A percentile compares a stretch with the other conserved stretches of the same genome.
Conservation (phyloP, 495 filamentous ascomycete species). For the Daldinia loculata region DNA sequence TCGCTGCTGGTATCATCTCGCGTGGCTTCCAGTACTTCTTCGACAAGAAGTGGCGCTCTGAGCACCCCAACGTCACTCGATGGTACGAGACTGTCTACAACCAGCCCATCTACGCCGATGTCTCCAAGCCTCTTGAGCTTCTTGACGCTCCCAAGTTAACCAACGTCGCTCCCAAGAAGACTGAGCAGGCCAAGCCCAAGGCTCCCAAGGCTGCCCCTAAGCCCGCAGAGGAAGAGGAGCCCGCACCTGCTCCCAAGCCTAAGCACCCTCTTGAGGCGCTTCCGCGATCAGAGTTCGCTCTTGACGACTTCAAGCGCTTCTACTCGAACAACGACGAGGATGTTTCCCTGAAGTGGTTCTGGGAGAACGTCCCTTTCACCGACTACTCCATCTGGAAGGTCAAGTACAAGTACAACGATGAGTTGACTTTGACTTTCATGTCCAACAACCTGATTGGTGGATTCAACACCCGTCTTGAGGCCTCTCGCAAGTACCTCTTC, state of each 20-base stretch:
- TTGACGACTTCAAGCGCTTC: constrained; percentile 98
- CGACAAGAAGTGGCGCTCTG: constrained; percentile 83
- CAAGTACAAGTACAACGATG: constrained; percentile 98
- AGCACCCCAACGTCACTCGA: constrained; percentile 84
- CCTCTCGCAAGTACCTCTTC: constrained; percentile 97
- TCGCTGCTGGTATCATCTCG: constrained; percentile 76
- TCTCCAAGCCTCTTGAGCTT: constrained; percentile 75
- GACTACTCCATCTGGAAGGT: constrained; percentile 95
- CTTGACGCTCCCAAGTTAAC: constrained; percentile 84
- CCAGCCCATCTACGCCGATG: constrained; percentile 86
- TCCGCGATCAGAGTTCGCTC: constrained; percentile 76
- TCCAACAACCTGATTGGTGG: constrained; percentile 96
- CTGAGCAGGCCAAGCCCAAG: constrained; percentile 66
- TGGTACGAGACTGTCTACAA: constrained; percentile 96
- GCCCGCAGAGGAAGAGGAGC: constrained; percentile 73
- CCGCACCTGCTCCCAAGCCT: constrained; percentile 79
- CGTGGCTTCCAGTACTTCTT: constrained; percentile 89
- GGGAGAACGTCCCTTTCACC: constrained; percentile 88
- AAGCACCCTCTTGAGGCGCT: constrained; percentile 97
- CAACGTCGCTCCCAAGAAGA: constrained; percentile 90
- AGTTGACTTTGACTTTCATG: constrained; percentile 98
- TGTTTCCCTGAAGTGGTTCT: constrained; percentile 94
- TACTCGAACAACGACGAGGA: constrained; percentile 98
- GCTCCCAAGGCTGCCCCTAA: constrained; percentile 66
- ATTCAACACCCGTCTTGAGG: constrained; percentile 98